These are phyloP conservation scores for Metroxylon sagu DNA, from an alignment of 176 grass and related monocot genomes.

Conservation along the genomic window DNA sequence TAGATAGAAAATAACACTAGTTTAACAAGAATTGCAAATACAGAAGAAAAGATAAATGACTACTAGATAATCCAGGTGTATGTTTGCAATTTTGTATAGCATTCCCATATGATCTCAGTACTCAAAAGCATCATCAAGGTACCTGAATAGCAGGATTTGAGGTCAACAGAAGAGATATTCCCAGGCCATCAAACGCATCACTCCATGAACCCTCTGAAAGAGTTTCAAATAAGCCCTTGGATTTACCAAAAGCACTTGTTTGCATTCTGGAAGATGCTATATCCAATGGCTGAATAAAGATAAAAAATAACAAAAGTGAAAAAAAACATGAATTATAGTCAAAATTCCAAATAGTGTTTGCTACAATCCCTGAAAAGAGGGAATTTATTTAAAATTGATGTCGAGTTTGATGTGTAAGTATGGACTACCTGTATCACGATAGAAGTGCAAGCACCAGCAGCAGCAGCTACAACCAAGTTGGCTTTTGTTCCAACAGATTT, in stretches of 20 bases:
- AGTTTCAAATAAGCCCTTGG: slow-evolving; percentile 75
- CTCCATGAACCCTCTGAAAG: slow-evolving; percentile 69
- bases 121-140: slow-evolving; percentile 3
- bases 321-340: not conserved
- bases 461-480: slow-evolving; percentile 80
- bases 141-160: slow-evolving; percentile 99
- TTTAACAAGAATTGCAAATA: too few relatives aligned
- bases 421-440: slow-evolving; percentile 58
- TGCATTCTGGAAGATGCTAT: slow-evolving; percentile 96
- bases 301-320: not conserved
- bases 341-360: too few relatives aligned
- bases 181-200: slow-evolving; percentile 82
- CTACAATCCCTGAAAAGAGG: too few relatives aligned
- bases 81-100: too few relatives aligned
- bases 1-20: too few relatives aligned
- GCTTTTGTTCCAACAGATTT: slow-evolving; percentile 81
- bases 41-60: too few relatives aligned
- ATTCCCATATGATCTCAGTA: too few relatives aligned
- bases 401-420: too few relatives aligned
- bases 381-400: too few relatives aligned
- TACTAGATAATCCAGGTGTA: too few relatives aligned
- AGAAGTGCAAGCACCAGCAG: slow-evolving; percentile 85
- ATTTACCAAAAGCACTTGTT: slow-evolving; percentile 95
- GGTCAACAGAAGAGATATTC: slow-evolving; percentile 89
- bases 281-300: slow-evolving; percentile 62